Percentiles rank a stretch among this genome's conserved stretches.
Conservation (phyloP, 345 rosid species). For the Eucalyptus decipiens region DNA sequence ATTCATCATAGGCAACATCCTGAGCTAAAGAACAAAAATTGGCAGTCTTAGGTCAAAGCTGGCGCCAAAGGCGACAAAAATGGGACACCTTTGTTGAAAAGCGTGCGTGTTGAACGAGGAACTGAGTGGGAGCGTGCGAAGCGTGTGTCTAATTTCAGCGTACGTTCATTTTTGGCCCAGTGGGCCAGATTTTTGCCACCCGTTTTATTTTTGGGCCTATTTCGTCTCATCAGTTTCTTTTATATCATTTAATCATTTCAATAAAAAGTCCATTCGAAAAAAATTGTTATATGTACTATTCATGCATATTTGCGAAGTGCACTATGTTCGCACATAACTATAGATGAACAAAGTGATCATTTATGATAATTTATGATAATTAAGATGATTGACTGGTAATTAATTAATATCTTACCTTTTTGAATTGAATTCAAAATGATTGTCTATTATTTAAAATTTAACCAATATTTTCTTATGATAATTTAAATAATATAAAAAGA, state of each 20-base stretch:
- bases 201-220: background rate
- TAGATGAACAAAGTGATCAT: background rate
- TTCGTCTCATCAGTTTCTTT: background rate
- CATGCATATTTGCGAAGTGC: background rate
- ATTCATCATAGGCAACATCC: background rate
- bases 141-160: background rate
- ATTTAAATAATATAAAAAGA: background rate
- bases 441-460: background rate
- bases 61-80: background rate
- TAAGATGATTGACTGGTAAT: background rate
- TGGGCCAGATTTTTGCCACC: background rate
- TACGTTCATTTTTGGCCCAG: background rate
- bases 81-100: background rate
- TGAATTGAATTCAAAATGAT: background rate
- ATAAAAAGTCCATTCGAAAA: background rate
- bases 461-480: background rate
- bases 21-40: background rate
- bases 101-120: background rate
- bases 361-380: background rate
- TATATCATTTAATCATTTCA: background rate
- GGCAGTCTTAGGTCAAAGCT: background rate
- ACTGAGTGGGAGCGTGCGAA: background rate
- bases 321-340: background rate
- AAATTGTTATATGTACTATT: background rate
- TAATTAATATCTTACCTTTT: background rate